A percentile compares a stretch with the other conserved stretches of the same genome.
Conservation (phyloP, 192 early-diverging fungal species). For the Linderina pennispora region DNA sequence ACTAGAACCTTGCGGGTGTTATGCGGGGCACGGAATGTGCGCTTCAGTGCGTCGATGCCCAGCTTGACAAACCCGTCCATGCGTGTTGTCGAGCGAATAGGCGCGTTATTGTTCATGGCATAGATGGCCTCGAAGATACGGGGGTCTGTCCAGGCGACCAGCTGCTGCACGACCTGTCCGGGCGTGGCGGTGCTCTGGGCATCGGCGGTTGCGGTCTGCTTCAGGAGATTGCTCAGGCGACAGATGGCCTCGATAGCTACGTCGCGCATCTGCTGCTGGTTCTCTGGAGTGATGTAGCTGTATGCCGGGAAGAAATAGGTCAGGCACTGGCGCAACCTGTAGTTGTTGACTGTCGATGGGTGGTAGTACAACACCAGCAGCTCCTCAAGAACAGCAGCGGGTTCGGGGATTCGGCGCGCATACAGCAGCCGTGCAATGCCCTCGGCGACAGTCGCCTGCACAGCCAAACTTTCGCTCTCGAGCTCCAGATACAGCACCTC, state of each 20-base stretch:
- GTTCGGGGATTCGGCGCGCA: constrained; percentile 46
- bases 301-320: constrained; percentile 84
- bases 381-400: constrained; percentile 51
- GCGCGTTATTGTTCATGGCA: constrained; percentile 12
- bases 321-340: constrained; percentile 76
- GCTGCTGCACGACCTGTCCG: constrained; percentile 62
- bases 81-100: constrained; percentile 6
- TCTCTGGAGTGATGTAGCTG: constrained; percentile 66
- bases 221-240: constrained; percentile 28
- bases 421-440: constrained; percentile 71
- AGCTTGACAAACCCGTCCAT: constrained; percentile 41
- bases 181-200: constrained; percentile 23
- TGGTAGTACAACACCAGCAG: constrained; percentile 82
- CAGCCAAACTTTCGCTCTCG: constrained; percentile 47
- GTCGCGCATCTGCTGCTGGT: constrained; percentile 60
- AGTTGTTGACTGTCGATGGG: constrained; percentile 58
- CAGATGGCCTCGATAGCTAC: constrained; percentile 44
- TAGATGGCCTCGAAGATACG: constrained; percentile 53
- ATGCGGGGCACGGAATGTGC: constrained; percentile 35
- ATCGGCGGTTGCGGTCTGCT: constrained; percentile 24
- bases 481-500: constrained; percentile 51
- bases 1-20: constrained; percentile 57
- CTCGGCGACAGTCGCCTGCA: constrained; percentile 70
- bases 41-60: constrained; percentile 60
- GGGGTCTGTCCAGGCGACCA: constrained; percentile 75